Evolutionary conservation across 148 eudicot genomes (phyloP), one percentile per base, ranked within the genome.

Genomic region (Dianthus caryophyllus): DNA sequence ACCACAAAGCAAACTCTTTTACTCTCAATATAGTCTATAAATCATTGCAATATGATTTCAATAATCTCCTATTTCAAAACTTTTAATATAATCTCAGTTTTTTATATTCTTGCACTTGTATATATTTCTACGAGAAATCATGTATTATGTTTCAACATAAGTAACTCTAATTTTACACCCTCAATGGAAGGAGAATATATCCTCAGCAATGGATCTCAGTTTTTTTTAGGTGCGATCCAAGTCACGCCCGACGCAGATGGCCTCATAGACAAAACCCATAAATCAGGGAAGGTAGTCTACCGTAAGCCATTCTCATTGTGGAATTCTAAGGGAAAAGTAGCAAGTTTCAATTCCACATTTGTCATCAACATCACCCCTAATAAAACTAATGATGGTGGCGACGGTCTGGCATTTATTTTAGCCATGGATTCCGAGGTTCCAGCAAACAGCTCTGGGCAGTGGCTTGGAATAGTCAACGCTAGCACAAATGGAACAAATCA

Each of bases 271-370:
- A 80, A 46, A 3, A 27, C 47, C 60, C 14, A 77, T 71, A 41
- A 26, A 4, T 62, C 56, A 2, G 84, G 81, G 21, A 66, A 73
- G 22, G 66, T 74, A 4, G 47, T 74, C 56, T 38, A 74, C 61
- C 44, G 52, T 2, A 26, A 52, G 0, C 53, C 18, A 25, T 54
- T 70, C 44, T 70, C 53, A 18, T 56, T 77, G 4, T 66, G 75
- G 72, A 73, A 48, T 33, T 33, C 38, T 43, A 76, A 53, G 16
- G 26, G 38, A 6, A 41, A 14, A 12, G n/a, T 70, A 6, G 75
- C 74, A 5, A 56, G 75, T 20, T 80, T 80, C 62, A 74, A 67
- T 63, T 68, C 83, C 0, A 80, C 83, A 4, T 80, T 80, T 52
- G 80, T 76, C 6, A 24, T 80, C 6, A 70, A 63, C 12, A 56